These are phyloP conservation scores for Vitis riparia DNA, from an alignment of 164 flowering plant genomes.

Conservation along the genomic window DNA sequence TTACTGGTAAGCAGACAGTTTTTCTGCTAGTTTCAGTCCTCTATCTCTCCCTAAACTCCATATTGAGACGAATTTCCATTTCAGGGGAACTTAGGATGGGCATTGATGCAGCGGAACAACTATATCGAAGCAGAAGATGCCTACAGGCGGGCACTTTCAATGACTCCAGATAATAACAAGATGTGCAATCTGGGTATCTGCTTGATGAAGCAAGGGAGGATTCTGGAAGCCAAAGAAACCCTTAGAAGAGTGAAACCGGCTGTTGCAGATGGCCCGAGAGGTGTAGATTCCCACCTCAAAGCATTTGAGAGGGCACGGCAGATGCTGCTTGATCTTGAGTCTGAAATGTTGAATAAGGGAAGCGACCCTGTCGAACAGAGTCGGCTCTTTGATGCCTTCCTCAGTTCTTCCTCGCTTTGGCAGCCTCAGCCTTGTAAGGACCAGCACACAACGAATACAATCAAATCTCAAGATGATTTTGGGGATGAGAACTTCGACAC, in stretches of 20 bases:
- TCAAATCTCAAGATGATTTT: constrained; percentile 38
- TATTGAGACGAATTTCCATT: constrained; percentile 1
- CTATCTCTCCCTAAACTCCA: neutral
- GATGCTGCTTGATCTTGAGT: constrained; percentile 88
- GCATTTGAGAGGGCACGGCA: constrained; percentile 98
- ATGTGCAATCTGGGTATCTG: constrained; percentile 99
- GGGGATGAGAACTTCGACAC: constrained; percentile 59
- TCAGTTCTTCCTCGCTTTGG: constrained; percentile 91
- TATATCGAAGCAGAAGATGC: constrained; percentile 90
- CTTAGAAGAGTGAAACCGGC: constrained; percentile 82
- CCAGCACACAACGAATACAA: constrained; percentile 8
- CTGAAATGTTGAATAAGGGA: constrained; percentile 67
- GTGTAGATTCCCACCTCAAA: constrained; percentile 92
- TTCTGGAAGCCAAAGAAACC: constrained; percentile 78
- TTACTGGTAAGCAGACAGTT: constrained; percentile 54
- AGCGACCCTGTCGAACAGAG: constrained; percentile 68
- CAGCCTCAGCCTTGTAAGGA: constrained; percentile 97
- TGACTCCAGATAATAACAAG: constrained; percentile 90
- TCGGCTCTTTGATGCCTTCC: constrained; percentile 70
- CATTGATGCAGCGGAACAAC: constrained; percentile 91
- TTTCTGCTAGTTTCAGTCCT: neutral
- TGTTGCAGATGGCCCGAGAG: constrained; percentile 77
- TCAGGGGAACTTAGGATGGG: constrained; percentile 99
- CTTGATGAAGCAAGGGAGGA: constrained; percentile 94
- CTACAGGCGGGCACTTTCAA: constrained; percentile 72